Evolutionary conservation across 2,329 filamentous ascomycete species (phyloP), one percentile per base, ranked within the genome.

Genomic region (Alternaria conjuncta): DNA sequence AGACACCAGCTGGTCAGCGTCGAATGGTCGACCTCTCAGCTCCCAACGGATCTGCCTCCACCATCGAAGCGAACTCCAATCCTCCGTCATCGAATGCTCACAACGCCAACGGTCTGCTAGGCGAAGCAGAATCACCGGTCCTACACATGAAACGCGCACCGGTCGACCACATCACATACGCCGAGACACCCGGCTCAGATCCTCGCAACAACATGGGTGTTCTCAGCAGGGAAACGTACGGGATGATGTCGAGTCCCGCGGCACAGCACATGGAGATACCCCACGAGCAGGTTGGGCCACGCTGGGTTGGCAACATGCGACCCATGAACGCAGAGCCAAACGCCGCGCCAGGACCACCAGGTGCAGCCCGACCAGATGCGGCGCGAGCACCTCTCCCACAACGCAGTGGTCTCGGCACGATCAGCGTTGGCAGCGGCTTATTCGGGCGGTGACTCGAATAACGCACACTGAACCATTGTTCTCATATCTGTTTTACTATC

Each of bases 1-100:
- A 80, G 12, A 81, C 79, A 11, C 79, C 79, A 12, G 75, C 76
- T 46, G 75, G 74, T 5, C 78, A 81, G 63, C 68, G 76, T 58
- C 75, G 76, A 6, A 67, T 78, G 20, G 74, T 78, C 13, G 77
- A 79, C 45, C 63, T 79, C 15, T 71, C 76, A 20, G 77, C 72
- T 15, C 73, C 78, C 8, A 80, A 79, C 51, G 78, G 78, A 7
- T 81, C 78, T 45, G 78, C 75, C 43, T 81, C 79, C 3, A 81
- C 79, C 4, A 80, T 81, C 45, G 78, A 80, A 63, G 75, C 77
- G 23, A 71, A 71, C 36, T 81, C 79, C 2, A 80, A 81, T 57
- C 78, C 79, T 45, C 79, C 78, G 2, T 80, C 79, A 5, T 77
- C 76, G 13, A 71, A 73, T 8, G 66, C 74, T 21, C 69, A 69